Base-by-base conservation (phyloP, 176 grass and related monocot genomes). In the Oryza glaberrima region DNA sequence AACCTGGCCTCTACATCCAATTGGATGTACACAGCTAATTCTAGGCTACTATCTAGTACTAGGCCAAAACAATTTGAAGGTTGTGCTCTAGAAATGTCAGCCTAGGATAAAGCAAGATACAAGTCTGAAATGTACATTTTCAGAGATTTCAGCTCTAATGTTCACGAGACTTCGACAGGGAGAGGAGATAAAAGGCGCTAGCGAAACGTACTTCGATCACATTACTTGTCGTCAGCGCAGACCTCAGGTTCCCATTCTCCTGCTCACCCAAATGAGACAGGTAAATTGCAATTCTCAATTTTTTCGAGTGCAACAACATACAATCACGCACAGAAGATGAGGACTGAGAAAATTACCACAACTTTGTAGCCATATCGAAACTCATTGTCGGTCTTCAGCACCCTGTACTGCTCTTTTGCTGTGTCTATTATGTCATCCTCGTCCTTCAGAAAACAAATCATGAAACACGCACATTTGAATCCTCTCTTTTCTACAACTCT, bases 301-400 rank as follows among this genome's bases (percentile, higher is more conserved):
- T 61, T 23, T 61, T 61, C 3, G 58, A 20, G 9, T 63, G 20
- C n/a, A 23, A 63, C 7, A n/a, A 20, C 58, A 54, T 26, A 38
- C 36, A 38, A 38, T 38, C 11, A 45, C 28, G 49, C 65, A 23
- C 1, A 15, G 41, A 83, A n/a, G 22, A 0, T 30, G 38, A 89
- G 69, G 65, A 67, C 68, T 6, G 51, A 85, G 44, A 88, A 61
- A 83, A 69, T 87, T 89, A 96, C 93, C 85, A 99, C 94, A 77
- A 99, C 88, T 83, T 99, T 99, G 90, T 94, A 99, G 81, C 96
- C 93, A 41, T 99, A 99, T 69, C 90, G 78, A 36, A 96, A 96
- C 76, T 93, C 88, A 8, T 63, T 99, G 41, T 90, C 93, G 36
- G 79, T 85, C 77, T 78, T 91, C 16, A 99, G 77, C 47, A 90